Conservation (phyloP, 2,329 filamentous ascomycete species). For the Beauveria rudraprayagi region DNA sequence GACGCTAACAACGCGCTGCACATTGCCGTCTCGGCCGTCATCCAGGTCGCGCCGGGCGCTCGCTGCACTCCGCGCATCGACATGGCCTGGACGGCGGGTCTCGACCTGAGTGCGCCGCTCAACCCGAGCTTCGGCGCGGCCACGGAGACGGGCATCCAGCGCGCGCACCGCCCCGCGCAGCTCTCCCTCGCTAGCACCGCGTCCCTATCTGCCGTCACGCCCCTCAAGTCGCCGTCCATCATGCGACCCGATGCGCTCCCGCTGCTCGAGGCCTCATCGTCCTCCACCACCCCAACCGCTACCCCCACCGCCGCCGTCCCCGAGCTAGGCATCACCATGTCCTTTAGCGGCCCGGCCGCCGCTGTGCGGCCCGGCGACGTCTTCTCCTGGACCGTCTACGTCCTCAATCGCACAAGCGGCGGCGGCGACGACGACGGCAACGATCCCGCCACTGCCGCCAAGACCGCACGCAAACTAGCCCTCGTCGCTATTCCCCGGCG, state of each 20-base stretch:
- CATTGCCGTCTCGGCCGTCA: conserved; percentile 53
- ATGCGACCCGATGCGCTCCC: conserved; percentile 54
- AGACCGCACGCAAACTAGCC: conserved; percentile 56
- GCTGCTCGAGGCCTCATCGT: conserved; percentile 42
- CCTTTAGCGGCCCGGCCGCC: conserved; percentile 53
- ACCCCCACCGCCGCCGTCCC: conserved; percentile 38
- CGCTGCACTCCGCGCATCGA: conserved; percentile 51
- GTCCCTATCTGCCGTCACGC: conserved; percentile 42
- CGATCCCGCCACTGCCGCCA: conserved; percentile 24
- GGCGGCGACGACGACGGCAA: conserved; percentile 25
- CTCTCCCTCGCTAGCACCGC: conserved; percentile 46
- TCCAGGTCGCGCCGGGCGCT: conserved; percentile 43
- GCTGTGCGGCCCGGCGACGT: conserved; percentile 55
- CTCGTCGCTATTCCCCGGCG: conserved; percentile 60
- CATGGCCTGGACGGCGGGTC: conserved; percentile 59
- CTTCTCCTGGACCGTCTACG: conserved; percentile 66
- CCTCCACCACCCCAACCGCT: conserved; percentile 17
- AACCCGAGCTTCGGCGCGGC: conserved; percentile 54
- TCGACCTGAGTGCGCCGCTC: conserved; percentile 61
- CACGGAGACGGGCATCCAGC: conserved; percentile 46
- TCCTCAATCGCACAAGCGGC: conserved; percentile 60
- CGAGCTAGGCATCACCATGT: conserved; percentile 67
- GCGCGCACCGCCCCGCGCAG: conserved; percentile 54
- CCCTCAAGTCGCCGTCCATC: conserved; percentile 49
- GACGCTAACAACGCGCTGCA: conserved; percentile 44